phyloP scores from a whole-genome alignment of 1,139 yeast species.

The Geotrichum bryndzae region DNA sequence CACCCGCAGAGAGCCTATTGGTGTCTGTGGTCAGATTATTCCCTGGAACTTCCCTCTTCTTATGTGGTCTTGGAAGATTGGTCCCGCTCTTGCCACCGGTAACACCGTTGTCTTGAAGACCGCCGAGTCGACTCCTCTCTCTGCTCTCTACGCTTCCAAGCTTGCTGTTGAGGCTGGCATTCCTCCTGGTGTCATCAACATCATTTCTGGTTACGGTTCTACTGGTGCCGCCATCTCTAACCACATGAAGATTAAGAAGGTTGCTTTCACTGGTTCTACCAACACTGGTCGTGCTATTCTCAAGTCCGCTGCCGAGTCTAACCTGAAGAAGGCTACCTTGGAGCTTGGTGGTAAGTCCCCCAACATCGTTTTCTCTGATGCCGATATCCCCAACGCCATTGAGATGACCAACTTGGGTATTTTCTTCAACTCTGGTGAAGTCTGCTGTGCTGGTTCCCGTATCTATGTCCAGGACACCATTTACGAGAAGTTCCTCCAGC shows the following conservation, averaged over 20 bases:
- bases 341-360: constrained; percentile 83
- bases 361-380: constrained; percentile 64
- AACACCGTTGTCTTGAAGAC: constrained; percentile 74
- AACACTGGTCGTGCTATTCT: constrained; percentile 68
- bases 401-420: constrained; percentile 50
- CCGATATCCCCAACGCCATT: constrained; percentile 52
- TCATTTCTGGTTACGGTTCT: constrained; percentile 72
- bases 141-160: constrained; percentile 60
- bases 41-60: constrained; percentile 88
- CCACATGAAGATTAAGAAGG: constrained; percentile 65
- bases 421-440: constrained; percentile 76
- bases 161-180: constrained; percentile 63
- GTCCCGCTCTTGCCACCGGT: constrained; percentile 79
- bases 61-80: constrained; percentile 82
- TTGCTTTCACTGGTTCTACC: constrained; percentile 84
- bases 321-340: constrained; percentile 67
- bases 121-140: constrained; percentile 78
- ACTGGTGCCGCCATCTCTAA: constrained; percentile 67
- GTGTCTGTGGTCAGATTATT: constrained; percentile 76
- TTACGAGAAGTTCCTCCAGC: constrained; percentile 56
- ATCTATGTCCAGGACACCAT: constrained; percentile 65
- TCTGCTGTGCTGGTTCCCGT: constrained; percentile 80
- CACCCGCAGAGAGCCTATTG: constrained; percentile 59
- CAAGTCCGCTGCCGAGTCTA: constrained; percentile 55
- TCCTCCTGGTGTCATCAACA: constrained; percentile 75